Evolutionary conservation across 1,284 basidiomycete species (phyloP).

Genomic region (Melampsora abietis-canadensis): DNA sequence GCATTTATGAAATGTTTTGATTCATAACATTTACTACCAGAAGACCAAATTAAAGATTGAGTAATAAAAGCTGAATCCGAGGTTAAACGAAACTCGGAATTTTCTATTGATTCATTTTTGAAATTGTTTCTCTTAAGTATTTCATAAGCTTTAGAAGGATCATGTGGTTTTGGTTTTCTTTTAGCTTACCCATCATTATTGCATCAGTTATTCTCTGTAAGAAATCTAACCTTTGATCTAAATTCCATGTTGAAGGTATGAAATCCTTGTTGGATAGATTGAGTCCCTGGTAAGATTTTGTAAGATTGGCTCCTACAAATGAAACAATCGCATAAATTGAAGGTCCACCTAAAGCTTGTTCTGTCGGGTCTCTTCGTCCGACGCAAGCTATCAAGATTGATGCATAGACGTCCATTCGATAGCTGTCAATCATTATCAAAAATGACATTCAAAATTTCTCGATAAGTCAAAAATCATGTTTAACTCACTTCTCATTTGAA

Average conservation of each 20-base stretch:
- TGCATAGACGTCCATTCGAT: slow-evolving; percentile 27
- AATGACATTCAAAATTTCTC: no score
- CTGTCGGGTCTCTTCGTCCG: slow-evolving; percentile 1
- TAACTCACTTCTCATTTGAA: slow-evolving; percentile 32
- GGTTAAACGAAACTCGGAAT: slow-evolving; percentile 31
- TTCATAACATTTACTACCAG: slow-evolving; percentile 24
- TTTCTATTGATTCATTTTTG: slow-evolving; percentile 5
- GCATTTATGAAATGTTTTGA: slow-evolving; percentile 19
- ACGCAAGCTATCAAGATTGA: slow-evolving; percentile 32
- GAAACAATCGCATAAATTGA: slow-evolving; percentile 34
- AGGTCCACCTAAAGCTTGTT: slow-evolving; percentile 23
- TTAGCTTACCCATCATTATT: neutral
- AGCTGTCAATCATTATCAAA: neutral
- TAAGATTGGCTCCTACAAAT: slow-evolving; percentile 4
- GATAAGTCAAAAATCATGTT: neutral
- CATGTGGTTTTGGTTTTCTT: neutral
- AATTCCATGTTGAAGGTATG: neutral
- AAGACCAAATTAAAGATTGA: slow-evolving; percentile 40
- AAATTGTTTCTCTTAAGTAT: neutral
- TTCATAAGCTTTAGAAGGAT: no score
- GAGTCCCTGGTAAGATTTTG: neutral
- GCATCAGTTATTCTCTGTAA: neutral
- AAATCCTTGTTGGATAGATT: no score
- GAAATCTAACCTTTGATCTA: neutral
- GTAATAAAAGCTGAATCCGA: slow-evolving; percentile 37